Evolutionary conservation across 257 asterid species (phyloP).

Genomic region (Misopates orontium): DNA sequence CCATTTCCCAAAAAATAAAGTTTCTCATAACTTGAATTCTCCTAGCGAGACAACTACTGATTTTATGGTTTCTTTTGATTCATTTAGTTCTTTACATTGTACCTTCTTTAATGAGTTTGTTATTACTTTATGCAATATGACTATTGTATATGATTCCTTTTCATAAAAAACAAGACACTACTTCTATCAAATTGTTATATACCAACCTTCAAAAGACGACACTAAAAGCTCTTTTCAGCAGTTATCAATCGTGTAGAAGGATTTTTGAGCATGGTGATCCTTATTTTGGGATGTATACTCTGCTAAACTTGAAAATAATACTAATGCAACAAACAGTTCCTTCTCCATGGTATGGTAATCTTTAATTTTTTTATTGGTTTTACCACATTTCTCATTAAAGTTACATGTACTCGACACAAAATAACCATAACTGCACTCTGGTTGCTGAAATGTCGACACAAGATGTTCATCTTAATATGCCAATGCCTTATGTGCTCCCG

Average conservation of each 20-base stretch:
- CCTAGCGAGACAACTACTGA: constrained; percentile 3
- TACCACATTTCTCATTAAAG: no score
- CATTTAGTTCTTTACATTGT: background rate
- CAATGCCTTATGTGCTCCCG: constrained; percentile 20
- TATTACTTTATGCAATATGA: background rate
- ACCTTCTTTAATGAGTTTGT: no score
- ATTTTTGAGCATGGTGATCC: constrained; percentile 57
- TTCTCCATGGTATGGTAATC: constrained; percentile 33
- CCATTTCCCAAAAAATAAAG: no score
- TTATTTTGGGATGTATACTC: constrained; percentile 37
- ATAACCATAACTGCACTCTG: constrained; percentile 16
- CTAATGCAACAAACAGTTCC: constrained; percentile 8
- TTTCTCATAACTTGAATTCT: background rate
- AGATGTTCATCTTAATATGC: constrained; percentile 11
- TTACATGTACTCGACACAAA: constrained; percentile 1
- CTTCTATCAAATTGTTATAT: no score
- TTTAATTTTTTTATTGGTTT: no score
- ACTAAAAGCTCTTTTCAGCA: background rate
- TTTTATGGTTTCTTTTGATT: background rate
- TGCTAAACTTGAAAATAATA: background rate
- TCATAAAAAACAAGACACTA: no score
- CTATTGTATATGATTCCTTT: background rate
- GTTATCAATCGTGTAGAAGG: constrained; percentile 39
- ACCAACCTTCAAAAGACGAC: no score
- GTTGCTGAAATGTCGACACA: constrained; percentile 1